These are phyloP conservation scores for Nadsonia fulvescens DNA, from an alignment of 805 yeast species.

Conservation along the genomic window DNA sequence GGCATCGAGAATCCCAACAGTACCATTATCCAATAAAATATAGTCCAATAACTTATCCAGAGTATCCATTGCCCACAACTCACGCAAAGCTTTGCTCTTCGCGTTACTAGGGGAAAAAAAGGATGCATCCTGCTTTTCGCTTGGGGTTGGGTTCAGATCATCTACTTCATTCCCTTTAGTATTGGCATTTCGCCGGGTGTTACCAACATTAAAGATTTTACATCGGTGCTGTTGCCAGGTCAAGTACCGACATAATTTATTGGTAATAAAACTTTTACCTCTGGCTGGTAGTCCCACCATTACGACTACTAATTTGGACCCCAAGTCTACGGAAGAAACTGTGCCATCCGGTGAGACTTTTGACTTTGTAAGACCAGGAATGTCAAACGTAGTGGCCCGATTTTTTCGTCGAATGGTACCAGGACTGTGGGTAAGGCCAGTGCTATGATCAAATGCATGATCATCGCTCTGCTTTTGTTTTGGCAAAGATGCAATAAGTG, in stretches of 20 bases:
- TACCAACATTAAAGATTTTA: constrained; percentile 85
- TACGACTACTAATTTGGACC: constrained; percentile 72
- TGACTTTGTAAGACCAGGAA: constrained; percentile 80
- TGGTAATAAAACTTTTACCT: constrained; percentile 86
- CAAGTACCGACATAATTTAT: constrained; percentile 72
- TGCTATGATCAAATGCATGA: too few species aligned
- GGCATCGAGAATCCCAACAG: constrained; percentile 89
- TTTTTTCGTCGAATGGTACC: too few species aligned
- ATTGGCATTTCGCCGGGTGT: constrained; percentile 64
- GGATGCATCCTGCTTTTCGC: constrained; percentile 46
- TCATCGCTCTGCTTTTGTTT: too few species aligned
- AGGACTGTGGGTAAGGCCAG: too few species aligned
- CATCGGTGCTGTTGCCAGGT: constrained; percentile 91
- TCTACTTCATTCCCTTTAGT: constrained; percentile 1
- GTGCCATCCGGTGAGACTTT: constrained; percentile 54
- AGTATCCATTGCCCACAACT: constrained; percentile 89
- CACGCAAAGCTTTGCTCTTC: constrained; percentile 48
- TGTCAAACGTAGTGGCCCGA: constrained; percentile 70
- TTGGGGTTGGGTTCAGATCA: constrained; percentile 2
- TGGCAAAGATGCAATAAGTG: too few species aligned
- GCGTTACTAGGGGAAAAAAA: constrained; percentile 73
- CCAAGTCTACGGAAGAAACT: constrained; percentile 37
- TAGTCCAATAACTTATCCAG: constrained; percentile 69
- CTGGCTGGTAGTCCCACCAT: constrained; percentile 95
- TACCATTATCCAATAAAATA: constrained; percentile 62